Conservation (phyloP, 208 protist species). For the Phytomonas serpens region DNA sequence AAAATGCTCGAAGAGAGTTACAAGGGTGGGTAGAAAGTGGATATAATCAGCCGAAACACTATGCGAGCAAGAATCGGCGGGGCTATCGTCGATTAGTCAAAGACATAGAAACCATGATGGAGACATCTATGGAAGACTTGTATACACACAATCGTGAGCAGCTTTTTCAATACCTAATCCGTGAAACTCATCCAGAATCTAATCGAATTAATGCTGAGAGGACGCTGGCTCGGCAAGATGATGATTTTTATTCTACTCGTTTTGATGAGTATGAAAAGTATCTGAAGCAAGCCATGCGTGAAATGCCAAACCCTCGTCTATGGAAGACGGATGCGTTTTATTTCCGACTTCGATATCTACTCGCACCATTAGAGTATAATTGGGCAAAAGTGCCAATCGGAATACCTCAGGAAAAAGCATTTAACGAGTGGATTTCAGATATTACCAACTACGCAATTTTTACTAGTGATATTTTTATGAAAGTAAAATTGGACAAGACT, state of each 20-base stretch:
- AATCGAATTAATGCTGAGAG: conserved; percentile 86
- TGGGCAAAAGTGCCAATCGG: conserved; percentile 83
- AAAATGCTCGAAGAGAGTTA: conserved; percentile 72
- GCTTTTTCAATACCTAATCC: conserved; percentile 84
- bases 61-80: conserved; percentile 84
- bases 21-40: conserved; percentile 80
- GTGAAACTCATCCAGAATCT: conserved; percentile 77
- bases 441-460: conserved; percentile 75
- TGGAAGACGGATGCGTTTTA: conserved; percentile 91
- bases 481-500: conserved; percentile 67
- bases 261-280: conserved; percentile 85
- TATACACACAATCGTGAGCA: conserved; percentile 87
- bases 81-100: conserved; percentile 87
- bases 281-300: conserved; percentile 82
- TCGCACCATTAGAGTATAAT: conserved; percentile 85
- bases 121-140: conserved; percentile 84
- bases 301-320: conserved; percentile 84
- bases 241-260: conserved; percentile 87
- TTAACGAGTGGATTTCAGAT: conserved; percentile 85
- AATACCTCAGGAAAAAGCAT: conserved; percentile 57
- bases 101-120: conserved; percentile 84
- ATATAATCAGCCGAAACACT: conserved; percentile 87
- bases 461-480: conserved; percentile 45
- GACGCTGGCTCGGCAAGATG: conserved; percentile 71
- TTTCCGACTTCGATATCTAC: conserved; percentile 78